Base-by-base conservation (phyloP, 192 early-diverging fungal genomes). In the Coemansia sp. region DNA sequence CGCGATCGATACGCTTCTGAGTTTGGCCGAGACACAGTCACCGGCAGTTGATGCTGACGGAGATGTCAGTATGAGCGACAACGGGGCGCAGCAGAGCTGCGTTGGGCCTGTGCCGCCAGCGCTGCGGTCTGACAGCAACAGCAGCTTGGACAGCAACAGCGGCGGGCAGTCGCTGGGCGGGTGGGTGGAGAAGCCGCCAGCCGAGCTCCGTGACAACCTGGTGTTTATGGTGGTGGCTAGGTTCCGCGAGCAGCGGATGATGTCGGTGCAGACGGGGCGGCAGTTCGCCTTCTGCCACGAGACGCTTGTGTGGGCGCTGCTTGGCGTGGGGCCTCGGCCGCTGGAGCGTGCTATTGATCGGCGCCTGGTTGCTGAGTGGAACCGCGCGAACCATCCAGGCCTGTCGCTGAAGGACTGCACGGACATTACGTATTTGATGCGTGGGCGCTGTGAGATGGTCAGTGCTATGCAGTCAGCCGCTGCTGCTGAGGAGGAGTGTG, bases 211-310 rank as follows among this genome's bases (percentile, higher is more conserved):
- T 22, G 70, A 78, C 16, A 91, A 95, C 73, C 65, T 90, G 39
- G 86, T 95, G 20, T 88, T 85, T 31, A 79, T 87, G 62, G 76
- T 87, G 0, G 86, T 93, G 53, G 81, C 80, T 39, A 77, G 81
- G 7, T 89, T 96, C 72, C 80, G 94, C 66, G 87, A 90, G 70
- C 93, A 94, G 69, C 87, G 95, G 31, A 78, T 95, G 36, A 84
- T 85, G 12, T 90, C 93, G 88, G 94, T 96, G n/a, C 94, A 96
- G 78, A 91, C 91, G 3, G 70, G 90, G 41, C 69, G 83, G 49
- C 94, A 96, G 83, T 96, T 89, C 85, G 89, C 87, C 24, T 94
- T 93, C 71, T 93, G 92, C 76, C 93, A 95, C 69, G 92, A 95
- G 67, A 89, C 93, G 3, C 76, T 93, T 64, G 69, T 79, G 55